phyloP scores from a whole-genome alignment of 2,329 filamentous ascomycete species.

The Colletotrichum sansevieriae region DNA sequence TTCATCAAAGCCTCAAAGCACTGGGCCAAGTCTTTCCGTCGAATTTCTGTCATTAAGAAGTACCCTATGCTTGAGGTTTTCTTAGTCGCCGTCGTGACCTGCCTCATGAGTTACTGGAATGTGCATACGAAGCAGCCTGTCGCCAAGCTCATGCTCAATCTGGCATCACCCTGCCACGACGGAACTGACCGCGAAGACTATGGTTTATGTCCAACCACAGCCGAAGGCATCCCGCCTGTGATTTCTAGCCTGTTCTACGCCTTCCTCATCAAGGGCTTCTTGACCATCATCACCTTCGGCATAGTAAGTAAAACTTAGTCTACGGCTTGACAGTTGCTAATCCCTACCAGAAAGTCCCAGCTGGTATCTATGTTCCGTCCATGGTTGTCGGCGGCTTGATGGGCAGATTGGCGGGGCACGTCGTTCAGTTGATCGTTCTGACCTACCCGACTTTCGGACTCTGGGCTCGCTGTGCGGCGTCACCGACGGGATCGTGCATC shows the following conservation, averaged over 20 bases:
- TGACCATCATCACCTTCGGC: constrained; percentile 93
- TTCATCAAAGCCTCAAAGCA: constrained; percentile 96
- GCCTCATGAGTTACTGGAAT: constrained; percentile 93
- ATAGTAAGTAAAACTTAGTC: constrained; percentile 66
- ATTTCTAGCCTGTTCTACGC: constrained; percentile 79
- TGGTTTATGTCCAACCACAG: constrained; percentile 81
- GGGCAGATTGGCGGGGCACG: constrained; percentile 88
- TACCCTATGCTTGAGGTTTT: constrained; percentile 90
- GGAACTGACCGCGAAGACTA: constrained; percentile 72
- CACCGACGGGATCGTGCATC: constrained; percentile 84
- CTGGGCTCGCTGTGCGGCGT: constrained; percentile 80
- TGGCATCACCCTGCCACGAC: constrained; percentile 87
- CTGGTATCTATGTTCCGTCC: constrained; percentile 97
- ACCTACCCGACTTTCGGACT: constrained; percentile 78
- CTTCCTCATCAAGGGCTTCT: constrained; percentile 88
- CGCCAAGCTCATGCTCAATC: constrained; percentile 88
- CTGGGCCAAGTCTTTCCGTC: constrained; percentile 92
- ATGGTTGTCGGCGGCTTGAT: constrained; percentile 98
- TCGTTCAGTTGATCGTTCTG: constrained; percentile 84
- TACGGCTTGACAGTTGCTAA: constrained; percentile 27
- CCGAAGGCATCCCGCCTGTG: constrained; percentile 83
- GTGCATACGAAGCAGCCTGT: constrained; percentile 89
- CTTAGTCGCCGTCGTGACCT: constrained; percentile 87
- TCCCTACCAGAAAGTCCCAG: constrained; percentile 80
- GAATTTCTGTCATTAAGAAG: constrained; percentile 82